Evolutionary conservation across 2,329 filamentous ascomycete species (phyloP), one percentile per base, ranked within the genome.

Genomic region (Alternaria tenuissima): DNA sequence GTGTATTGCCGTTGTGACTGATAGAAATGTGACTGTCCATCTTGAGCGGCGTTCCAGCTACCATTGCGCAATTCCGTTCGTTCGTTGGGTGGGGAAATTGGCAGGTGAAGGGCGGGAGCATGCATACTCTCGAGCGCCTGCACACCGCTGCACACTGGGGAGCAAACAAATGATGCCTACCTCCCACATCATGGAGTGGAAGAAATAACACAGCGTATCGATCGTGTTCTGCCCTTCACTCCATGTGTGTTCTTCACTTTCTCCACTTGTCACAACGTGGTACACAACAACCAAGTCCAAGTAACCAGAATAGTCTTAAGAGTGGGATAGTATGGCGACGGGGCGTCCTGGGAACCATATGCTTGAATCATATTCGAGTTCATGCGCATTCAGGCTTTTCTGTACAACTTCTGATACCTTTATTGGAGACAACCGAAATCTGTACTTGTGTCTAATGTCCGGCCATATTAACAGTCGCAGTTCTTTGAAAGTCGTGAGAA

Each of bases 101-200:
- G 16, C 1, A 48, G 6, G 44, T 48, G 44, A 48, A 48, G 28
- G 28, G 44, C 44, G 28, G 28, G 44, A 48, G 44, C 44, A 20
- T 47, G 28, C 44, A 47, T 47, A 20, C 44, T 26, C 12, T 9
- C 44, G 28, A 47, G 30, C 44, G 44, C 16, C 12, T 22, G 14
- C 44, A 48, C 28, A 48, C 44, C 28, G 44, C 44, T 32, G 44
- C 44, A 8, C 11, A 34, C 7, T 12, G 44, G 7, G 28, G 44
- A 48, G 28, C 44, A 48, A 48, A 48, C 44, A 34, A 34, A 48
- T 18, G 16, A 41, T 22, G 28, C 22, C 28, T 0, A 9, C 8
- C 8, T 48, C 2, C 28, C 12, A 2, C 32, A 14, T 36, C 32
- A 14, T 12, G 32, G 14, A 36, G 6, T 36, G 12, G 32, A 36